Conservation (phyloP, 1,284 basidiomycete genomes). For the Rhodotorula sp. region DNA sequence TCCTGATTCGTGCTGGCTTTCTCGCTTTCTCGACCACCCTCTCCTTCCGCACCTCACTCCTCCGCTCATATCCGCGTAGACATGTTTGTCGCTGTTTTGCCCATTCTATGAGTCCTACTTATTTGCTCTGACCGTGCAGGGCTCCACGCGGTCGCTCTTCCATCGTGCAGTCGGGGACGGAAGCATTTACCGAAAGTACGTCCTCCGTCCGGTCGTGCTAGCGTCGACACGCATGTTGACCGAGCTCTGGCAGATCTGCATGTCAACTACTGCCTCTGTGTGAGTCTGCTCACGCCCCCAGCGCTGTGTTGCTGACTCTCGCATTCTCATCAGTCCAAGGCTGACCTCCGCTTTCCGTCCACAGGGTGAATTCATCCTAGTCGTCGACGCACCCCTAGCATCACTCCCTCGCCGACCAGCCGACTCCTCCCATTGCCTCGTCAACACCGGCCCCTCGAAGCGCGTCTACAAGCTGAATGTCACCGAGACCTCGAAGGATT, state of each 20-base stretch:
- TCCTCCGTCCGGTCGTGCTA: no score
- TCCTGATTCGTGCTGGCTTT: no score
- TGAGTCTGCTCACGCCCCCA: background rate
- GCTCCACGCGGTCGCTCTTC: conserved; percentile 1
- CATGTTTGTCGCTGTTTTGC: no score
- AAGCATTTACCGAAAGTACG: background rate
- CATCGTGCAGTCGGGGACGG: background rate
- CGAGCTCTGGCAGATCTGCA: background rate
- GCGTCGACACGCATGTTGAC: background rate
- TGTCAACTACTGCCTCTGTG: conserved; percentile 35
- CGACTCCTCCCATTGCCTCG: conserved; percentile 23
- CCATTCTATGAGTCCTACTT: no score
- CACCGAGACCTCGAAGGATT: background rate
- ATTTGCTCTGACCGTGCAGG: no score
- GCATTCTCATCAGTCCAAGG: background rate
- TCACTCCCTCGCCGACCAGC: conserved; percentile 23
- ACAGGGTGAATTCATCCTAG: conserved; percentile 36
- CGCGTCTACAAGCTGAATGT: conserved; percentile 35
- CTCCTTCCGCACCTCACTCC: no score
- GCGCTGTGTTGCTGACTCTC: background rate
- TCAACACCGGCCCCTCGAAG: conserved; percentile 17
- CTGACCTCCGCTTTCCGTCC: background rate
- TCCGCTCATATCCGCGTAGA: no score
- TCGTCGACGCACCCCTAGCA: conserved; percentile 19
- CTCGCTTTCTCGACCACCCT: no score